Evolutionary conservation across 1,284 basidiomycete species (phyloP).

Genomic region (Irpex rosettiformis): DNA sequence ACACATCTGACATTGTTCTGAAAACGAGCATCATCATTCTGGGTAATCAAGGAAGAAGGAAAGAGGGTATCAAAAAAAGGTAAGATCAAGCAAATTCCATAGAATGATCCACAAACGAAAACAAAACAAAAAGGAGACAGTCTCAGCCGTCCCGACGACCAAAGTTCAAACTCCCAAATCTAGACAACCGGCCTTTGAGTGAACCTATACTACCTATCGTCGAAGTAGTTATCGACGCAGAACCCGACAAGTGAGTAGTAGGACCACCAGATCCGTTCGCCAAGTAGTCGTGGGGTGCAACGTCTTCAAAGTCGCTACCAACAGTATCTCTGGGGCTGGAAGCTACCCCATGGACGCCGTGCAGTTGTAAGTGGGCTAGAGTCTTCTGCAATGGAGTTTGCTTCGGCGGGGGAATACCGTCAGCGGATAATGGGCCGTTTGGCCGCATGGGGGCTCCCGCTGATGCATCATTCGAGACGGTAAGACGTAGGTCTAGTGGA

Average conservation of each 20-base stretch:
- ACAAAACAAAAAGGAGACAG: not conserved
- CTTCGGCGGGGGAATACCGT: constrained; percentile 35
- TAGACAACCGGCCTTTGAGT: constrained; percentile 54
- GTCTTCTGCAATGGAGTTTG: constrained; percentile 76
- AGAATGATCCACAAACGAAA: not conserved
- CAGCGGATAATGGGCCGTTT: constrained; percentile 19
- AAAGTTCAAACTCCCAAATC: constrained; percentile 70
- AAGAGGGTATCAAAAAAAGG: constrained; percentile 1
- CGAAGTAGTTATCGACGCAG: constrained; percentile 31
- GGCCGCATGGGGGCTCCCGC: constrained; percentile 32
- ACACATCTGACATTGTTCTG: constrained; percentile 11
- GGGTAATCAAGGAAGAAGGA: not conserved
- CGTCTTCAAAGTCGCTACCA: constrained; percentile 57
- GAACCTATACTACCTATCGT: constrained; percentile 37
- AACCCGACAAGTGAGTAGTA: constrained; percentile 25
- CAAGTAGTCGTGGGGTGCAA: constrained; percentile 68
- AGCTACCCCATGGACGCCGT: constrained; percentile 76
- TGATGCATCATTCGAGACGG: constrained; percentile 38
- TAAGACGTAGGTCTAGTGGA: constrained; percentile 24
- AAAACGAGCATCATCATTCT: not conserved
- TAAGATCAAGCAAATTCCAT: constrained; percentile 9
- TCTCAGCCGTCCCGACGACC: constrained; percentile 47
- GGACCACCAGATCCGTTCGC: constrained; percentile 45
- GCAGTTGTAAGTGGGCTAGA: constrained; percentile 71
- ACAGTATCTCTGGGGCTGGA: constrained; percentile 62